Percentiles rank a stretch among this genome's conserved stretches.
These are phyloP conservation scores for Penicillium parvum DNA, from an alignment of 495 filamentous ascomycete genomes.

Conservation along the genomic window DNA sequence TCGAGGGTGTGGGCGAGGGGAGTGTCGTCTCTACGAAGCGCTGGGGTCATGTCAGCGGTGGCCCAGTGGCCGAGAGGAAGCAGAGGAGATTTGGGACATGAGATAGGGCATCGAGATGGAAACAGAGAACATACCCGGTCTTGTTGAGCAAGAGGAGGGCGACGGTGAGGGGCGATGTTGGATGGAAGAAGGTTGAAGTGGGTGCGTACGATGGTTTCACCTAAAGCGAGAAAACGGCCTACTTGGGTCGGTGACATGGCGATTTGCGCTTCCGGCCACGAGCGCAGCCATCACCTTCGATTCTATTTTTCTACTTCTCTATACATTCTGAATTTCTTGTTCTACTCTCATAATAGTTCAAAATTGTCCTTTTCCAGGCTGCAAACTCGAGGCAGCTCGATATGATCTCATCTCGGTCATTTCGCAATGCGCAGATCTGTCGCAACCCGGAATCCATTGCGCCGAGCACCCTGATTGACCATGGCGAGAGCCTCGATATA, in stretches of 20 bases:
- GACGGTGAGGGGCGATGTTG: slow-evolving; percentile 10
- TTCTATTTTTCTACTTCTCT: too few species aligned
- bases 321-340: background rate
- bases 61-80: slow-evolving; percentile 23
- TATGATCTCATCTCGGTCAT: slow-evolving; percentile 1
- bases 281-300: slow-evolving; percentile 23
- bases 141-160: slow-evolving; percentile 10
- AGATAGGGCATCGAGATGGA: slow-evolving; percentile 1
- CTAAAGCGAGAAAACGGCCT: slow-evolving; percentile 40
- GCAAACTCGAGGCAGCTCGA: background rate
- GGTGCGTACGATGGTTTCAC: slow-evolving; percentile 44
- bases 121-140: slow-evolving; percentile 18
- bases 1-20: slow-evolving; percentile 26
- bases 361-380: background rate
- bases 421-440: slow-evolving; percentile 29
- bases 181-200: slow-evolving; percentile 26
- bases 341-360: too few species aligned
- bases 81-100: slow-evolving; percentile 3
- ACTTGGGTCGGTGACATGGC: slow-evolving; percentile 39
- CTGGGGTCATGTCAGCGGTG: slow-evolving; percentile 44
- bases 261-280: slow-evolving; percentile 31
- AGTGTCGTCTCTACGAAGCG: slow-evolving; percentile 39
- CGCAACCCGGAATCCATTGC: slow-evolving; percentile 27
- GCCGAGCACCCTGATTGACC: slow-evolving; percentile 23
- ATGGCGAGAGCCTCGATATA: slow-evolving; percentile 3